Conservation (phyloP, 176 grass and related monocot species). For the Eremochloa ophiuroides region DNA sequence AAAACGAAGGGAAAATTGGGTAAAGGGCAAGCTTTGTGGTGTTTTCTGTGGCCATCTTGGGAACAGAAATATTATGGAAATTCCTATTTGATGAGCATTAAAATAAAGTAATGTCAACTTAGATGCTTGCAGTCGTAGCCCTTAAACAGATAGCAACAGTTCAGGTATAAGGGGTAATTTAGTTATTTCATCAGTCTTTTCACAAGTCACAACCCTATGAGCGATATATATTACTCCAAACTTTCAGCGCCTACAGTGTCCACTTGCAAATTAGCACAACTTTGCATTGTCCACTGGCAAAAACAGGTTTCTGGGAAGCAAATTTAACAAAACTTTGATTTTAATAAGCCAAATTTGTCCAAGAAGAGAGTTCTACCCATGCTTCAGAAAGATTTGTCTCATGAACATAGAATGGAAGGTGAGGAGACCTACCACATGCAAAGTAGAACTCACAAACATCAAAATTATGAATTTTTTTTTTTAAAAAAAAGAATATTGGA, state of each 20-base stretch:
- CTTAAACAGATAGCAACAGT: neutral
- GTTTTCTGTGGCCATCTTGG: neutral
- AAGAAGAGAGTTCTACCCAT: neutral
- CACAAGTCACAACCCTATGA: neutral
- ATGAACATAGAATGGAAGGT: neutral
- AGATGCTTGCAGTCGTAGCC: neutral
- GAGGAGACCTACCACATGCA: neutral
- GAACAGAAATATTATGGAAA: neutral
- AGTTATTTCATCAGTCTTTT: neutral
- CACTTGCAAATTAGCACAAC: neutral
- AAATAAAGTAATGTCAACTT: neutral
- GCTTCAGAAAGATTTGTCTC: neutral
- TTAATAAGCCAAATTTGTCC: neutral
- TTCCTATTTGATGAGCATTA: neutral
- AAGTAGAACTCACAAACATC: constrained; percentile 8
- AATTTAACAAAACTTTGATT: neutral
- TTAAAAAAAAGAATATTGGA: neutral
- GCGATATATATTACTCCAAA: neutral
- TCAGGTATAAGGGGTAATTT: neutral
- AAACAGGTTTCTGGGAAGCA: neutral
- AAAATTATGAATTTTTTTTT: neutral
- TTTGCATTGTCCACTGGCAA: neutral
- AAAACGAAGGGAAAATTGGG: neutral
- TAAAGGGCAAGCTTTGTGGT: neutral
- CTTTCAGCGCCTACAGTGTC: neutral